Percentiles rank a stretch among this genome's conserved stretches.
Conservation (phyloP, 2,329 filamentous ascomycete genomes). For the Penicillium crustosum region DNA sequence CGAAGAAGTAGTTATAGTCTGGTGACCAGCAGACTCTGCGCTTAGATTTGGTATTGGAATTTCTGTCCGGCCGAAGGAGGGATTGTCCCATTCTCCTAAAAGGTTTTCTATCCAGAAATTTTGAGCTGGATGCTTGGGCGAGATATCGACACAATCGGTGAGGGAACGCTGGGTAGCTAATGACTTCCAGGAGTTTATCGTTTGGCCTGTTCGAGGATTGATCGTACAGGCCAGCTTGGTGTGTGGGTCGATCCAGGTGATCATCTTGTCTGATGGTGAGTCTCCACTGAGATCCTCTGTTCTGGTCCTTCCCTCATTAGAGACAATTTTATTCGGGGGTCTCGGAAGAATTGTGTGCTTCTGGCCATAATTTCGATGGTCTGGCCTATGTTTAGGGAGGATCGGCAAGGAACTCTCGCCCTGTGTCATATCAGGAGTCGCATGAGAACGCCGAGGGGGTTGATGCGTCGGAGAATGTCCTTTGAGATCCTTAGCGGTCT, state of each 20-base stretch:
- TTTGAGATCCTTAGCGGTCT: constrained; percentile 31
- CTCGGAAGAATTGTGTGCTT: neutral
- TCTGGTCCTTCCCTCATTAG: neutral
- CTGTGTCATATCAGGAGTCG: neutral
- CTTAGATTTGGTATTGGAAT: constrained; percentile 43
- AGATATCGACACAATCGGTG: constrained; percentile 2
- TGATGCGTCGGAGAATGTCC: neutral
- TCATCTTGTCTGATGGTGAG: constrained; percentile 19
- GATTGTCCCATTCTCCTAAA: constrained; percentile 70
- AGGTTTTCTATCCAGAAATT: constrained; percentile 62
- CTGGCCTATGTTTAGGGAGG: neutral
- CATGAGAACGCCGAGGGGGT: neutral
- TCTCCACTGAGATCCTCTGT: neutral
- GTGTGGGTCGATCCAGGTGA: constrained; percentile 61
- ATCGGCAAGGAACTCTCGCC: neutral
- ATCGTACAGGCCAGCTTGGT: constrained; percentile 45
- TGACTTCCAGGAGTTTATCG: constrained; percentile 17
- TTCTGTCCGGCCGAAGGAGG: constrained; percentile 63
- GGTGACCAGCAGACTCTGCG: constrained; percentile 20
- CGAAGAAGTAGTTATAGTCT: constrained; percentile 12
- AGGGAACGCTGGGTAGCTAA: constrained; percentile 14
- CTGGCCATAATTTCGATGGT: neutral
- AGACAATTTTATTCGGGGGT: neutral
- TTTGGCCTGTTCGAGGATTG: constrained; percentile 39
- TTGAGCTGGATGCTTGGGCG: constrained; percentile 1